phyloP scores from a whole-genome alignment of 371 early-diverging fungal species.

The Mortierella polycephala region DNA sequence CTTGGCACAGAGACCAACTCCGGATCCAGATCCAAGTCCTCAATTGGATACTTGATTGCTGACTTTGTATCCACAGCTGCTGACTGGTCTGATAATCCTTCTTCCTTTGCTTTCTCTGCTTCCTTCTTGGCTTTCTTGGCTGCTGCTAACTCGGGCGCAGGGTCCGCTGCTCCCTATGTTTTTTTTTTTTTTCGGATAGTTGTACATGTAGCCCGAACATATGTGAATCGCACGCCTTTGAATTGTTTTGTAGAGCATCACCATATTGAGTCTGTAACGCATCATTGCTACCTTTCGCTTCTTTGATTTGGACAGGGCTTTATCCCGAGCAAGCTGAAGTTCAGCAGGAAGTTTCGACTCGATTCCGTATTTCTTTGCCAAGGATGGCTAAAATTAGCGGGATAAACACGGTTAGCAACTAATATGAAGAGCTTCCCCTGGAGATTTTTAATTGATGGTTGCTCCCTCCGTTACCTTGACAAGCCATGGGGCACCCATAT shows the following conservation, averaged over 20 bases:
- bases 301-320: conserved; percentile 59
- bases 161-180: conserved; percentile 41
- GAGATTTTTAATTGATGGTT: not conserved
- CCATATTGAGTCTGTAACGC: conserved; percentile 1
- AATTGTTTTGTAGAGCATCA: not conserved
- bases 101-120: conserved; percentile 58
- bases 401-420: not conserved
- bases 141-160: conserved; percentile 42
- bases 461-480: conserved; percentile 60
- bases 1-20: not conserved
- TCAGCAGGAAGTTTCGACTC: conserved; percentile 61
- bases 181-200: no score
- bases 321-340: conserved; percentile 58
- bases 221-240: not conserved
- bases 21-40: conserved; percentile 63
- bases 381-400: conserved; percentile 36
- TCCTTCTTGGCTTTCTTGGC: conserved; percentile 59
- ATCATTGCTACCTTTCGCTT: conserved; percentile 53
- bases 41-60: conserved; percentile 67
- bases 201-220: no score
- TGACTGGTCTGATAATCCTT: conserved; percentile 49
- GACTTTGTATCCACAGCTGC: conserved; percentile 55
- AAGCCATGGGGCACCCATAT: conserved; percentile 80
- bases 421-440: not conserved
- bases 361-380: conserved; percentile 61